phyloP scores from a whole-genome alignment of 2,329 filamentous ascomycete genomes.

The Chrysosphaeria jannelii region DNA sequence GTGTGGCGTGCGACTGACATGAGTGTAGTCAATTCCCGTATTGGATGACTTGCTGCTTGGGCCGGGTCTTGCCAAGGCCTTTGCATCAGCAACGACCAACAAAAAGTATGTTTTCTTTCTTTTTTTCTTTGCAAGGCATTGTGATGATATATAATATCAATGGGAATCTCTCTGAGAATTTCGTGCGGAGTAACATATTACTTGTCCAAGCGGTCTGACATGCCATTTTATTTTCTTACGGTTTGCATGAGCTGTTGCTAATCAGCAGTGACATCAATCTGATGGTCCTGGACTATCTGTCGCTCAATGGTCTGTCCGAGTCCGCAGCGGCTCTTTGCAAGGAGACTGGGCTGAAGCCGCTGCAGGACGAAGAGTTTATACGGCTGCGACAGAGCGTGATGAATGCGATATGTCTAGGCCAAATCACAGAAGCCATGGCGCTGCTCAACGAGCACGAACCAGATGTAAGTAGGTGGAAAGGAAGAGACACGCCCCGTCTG shows the following conservation, averaged over 20 bases:
- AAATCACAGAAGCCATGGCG: conserved; percentile 63
- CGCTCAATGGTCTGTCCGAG: conserved; percentile 78
- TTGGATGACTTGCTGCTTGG: too few species aligned
- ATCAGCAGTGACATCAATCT: conserved; percentile 63
- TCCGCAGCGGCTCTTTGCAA: conserved; percentile 81
- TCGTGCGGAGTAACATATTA: conserved; percentile 54
- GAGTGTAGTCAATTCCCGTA: too few species aligned
- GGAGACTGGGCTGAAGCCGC: conserved; percentile 63
- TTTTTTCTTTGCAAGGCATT: too few species aligned
- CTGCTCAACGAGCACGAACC: conserved; percentile 72
- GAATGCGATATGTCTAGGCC: conserved; percentile 55
- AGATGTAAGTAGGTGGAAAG: conserved; percentile 32
- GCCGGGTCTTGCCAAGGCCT: too few species aligned
- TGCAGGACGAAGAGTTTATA: conserved; percentile 43
- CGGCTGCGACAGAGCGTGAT: conserved; percentile 55
- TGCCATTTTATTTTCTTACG: background rate
- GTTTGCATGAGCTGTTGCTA: conserved; percentile 1
- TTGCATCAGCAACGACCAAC: too few species aligned
- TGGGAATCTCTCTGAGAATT: conserved; percentile 99
- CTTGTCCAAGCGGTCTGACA: conserved; percentile 20
- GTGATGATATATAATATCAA: conserved; percentile 78
- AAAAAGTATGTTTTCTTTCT: too few species aligned
- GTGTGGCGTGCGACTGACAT: too few species aligned
- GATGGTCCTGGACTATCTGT: conserved; percentile 86
- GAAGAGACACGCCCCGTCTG: too few species aligned